Conservation (phyloP, 768 basidiomycete species). For the Lentinula edodes region DNA sequence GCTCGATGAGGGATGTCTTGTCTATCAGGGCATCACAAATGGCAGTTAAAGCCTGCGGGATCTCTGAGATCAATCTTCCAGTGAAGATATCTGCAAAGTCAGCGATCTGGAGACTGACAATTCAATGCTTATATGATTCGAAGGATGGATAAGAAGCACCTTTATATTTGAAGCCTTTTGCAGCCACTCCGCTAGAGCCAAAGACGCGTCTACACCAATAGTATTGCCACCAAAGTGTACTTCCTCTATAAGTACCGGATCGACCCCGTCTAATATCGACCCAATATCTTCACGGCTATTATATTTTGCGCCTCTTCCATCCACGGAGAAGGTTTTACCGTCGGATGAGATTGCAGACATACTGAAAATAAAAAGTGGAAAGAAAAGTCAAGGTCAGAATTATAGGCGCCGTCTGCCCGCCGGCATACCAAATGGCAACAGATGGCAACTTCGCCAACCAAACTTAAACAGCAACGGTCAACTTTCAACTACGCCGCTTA, state of each 20-base stretch:
- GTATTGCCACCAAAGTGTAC: conserved; percentile 94
- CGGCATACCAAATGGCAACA: too few relatives aligned
- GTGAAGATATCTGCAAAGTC: conserved; percentile 99
- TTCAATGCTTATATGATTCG: background rate
- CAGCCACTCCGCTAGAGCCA: conserved; percentile 78
- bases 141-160: conserved; percentile 38
- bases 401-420: too few relatives aligned
- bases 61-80: conserved; percentile 91
- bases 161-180: conserved; percentile 60
- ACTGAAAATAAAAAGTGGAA: background rate
- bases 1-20: conserved; percentile 75
- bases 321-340: conserved; percentile 31
- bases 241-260: conserved; percentile 70
- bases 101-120: conserved; percentile 56
- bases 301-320: conserved; percentile 75
- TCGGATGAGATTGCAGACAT: conserved; percentile 4
- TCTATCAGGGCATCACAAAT: conserved; percentile 84
- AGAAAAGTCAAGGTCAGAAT: background rate
- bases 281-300: conserved; percentile 70
- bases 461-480: too few relatives aligned
- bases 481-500: too few relatives aligned
- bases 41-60: conserved; percentile 82
- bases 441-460: too few relatives aligned
- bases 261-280: conserved; percentile 61
- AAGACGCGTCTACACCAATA: conserved; percentile 84